Conservation (phyloP, 2,329 filamentous ascomycete genomes). For the Epichloe aotearoae region DNA sequence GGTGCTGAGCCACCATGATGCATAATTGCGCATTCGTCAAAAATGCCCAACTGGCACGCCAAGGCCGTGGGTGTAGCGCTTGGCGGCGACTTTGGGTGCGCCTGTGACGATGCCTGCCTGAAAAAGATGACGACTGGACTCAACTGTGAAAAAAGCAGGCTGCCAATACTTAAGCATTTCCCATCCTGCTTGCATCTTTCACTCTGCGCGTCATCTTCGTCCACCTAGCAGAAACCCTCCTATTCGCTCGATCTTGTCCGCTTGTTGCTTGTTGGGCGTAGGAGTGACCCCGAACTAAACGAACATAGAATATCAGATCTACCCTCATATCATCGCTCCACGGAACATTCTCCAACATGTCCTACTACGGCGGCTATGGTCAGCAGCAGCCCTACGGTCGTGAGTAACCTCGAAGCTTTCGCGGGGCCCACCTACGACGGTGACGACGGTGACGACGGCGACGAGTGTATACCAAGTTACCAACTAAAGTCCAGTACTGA, state of each 20-base stretch:
- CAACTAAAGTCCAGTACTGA: neutral
- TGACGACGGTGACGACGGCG: neutral
- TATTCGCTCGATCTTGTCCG: neutral
- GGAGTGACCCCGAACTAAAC: neutral
- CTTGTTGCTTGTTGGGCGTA: neutral
- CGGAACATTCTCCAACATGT: constrained; percentile 14
- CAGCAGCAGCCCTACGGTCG: constrained; percentile 19
- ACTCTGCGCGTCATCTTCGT: neutral
- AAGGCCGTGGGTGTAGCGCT: no score
- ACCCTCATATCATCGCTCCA: neutral
- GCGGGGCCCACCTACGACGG: neutral
- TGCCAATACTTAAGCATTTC: constrained; percentile 1
- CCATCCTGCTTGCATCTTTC: neutral
- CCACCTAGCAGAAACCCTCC: neutral
- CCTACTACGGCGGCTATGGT: constrained; percentile 19
- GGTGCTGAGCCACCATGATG: no score
- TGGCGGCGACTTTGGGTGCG: no score
- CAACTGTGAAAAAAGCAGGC: neutral
- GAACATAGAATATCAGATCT: neutral
- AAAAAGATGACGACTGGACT: no score
- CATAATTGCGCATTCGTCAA: no score
- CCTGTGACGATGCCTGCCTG: no score
- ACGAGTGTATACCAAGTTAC: neutral
- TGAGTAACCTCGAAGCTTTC: constrained; percentile 13
- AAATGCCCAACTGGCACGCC: no score